Conservation (phyloP, 208 protist species). For the Leishmania aethiopica region DNA sequence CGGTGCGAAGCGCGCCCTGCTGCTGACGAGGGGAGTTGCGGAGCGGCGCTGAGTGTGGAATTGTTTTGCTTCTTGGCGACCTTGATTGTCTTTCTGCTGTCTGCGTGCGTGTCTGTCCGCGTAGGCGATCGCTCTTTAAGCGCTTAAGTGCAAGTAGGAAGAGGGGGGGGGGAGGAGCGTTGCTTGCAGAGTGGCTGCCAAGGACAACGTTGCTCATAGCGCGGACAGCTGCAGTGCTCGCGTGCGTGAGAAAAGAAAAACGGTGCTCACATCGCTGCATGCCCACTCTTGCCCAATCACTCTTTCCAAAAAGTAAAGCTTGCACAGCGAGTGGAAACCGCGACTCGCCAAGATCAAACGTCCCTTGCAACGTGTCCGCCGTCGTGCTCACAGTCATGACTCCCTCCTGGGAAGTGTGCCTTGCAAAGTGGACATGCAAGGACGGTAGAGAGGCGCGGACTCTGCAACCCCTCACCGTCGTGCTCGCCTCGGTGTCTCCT, state of each 20-base stretch:
- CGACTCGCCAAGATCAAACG: not conserved
- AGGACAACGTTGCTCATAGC: not conserved
- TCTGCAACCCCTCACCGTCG: not conserved
- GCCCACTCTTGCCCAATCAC: not conserved
- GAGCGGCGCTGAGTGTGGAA: not conserved
- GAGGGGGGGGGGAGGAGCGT: not conserved
- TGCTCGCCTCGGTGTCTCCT: slow-evolving; percentile 4
- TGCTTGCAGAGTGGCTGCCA: not conserved
- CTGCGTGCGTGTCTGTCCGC: not conserved
- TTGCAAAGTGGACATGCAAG: not conserved
- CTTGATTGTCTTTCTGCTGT: slow-evolving; percentile 5
- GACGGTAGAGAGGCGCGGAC: not conserved
- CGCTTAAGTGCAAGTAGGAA: not conserved
- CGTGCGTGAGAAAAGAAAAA: not conserved
- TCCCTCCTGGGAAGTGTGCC: not conserved
- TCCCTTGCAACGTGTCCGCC: not conserved
- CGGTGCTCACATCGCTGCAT: not conserved
- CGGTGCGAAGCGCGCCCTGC: not conserved
- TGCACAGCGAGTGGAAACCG: not conserved
- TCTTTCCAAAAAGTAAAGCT: not conserved
- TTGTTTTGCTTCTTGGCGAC: not conserved
- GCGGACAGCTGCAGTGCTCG: not conserved
- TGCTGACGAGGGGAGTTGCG: not conserved
- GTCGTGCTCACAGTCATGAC: too few species aligned
- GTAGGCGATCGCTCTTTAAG: not conserved